phyloP scores from a whole-genome alignment of 257 asterid genomes.

The Galeopsis tetrahit region DNA sequence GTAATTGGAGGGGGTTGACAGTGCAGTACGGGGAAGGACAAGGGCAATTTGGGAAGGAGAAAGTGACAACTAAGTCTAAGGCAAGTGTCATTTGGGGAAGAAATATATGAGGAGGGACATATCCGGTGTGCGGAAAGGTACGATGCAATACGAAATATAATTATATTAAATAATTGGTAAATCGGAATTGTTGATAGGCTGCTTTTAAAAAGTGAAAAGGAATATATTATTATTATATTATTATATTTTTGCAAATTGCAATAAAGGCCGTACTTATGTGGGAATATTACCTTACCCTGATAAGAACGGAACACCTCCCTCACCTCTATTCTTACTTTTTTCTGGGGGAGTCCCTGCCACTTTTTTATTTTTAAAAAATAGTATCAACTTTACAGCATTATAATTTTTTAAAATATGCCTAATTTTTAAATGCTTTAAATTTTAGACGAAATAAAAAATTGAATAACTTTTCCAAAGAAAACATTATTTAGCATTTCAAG shows the following conservation, averaged over 20 bases:
- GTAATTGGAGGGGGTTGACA: slow-evolving; percentile 24
- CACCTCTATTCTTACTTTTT: no score
- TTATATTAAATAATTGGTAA: not conserved
- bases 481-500: no score
- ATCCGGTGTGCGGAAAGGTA: slow-evolving; percentile 69
- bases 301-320: slow-evolving; percentile 51
- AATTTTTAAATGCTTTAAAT: no score
- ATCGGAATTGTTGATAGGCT: not conserved
- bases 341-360: no score
- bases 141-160: slow-evolving; percentile 30
- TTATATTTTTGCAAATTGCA: not conserved
- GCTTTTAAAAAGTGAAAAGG: not conserved
- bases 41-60: slow-evolving; percentile 51
- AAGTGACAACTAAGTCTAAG: slow-evolving; percentile 27
- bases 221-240: not conserved
- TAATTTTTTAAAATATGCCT: no score
- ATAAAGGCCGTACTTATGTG: slow-evolving; percentile 74
- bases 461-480: no score
- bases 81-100: slow-evolving; percentile 66
- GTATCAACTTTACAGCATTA: no score
- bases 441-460: no score
- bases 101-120: slow-evolving; percentile 83
- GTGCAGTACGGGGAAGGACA: slow-evolving; percentile 67
- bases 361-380: no score
- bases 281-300: slow-evolving; percentile 46